Evolutionary conservation across 192 early-diverging fungal genomes (phyloP), one percentile per base, ranked within the genome.

Genomic region (Umbelopsis ramanniana): DNA sequence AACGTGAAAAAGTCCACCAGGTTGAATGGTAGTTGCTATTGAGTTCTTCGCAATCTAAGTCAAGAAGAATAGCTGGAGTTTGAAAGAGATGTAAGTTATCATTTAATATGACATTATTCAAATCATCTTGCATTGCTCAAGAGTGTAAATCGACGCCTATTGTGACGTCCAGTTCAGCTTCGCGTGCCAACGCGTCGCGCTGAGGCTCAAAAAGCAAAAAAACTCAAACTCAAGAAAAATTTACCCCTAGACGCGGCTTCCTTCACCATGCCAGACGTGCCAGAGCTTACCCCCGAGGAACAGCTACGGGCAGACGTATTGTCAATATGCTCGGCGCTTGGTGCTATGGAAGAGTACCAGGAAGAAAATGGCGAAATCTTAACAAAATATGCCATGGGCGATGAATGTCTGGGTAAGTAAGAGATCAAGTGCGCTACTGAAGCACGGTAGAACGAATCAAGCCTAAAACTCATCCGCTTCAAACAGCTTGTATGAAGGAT

Each of bases 321-420:
- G n/a, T 90, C 90, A 26, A 89, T 91, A 11, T 94, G 93, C 73
- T 80, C 88, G n/a, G 93, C 95, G 0, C 80, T 95, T 10, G 95
- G 95, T 57, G 92, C 92, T 48, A 84, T 88, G 47, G 89, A 93
- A 77, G 86, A 90, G 22, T 67, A 67, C 3, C 74, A 80, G 2
- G 52, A 72, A 6, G 60, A 80, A 9, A 80, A 77, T 66, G 77
- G 80, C 7, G 83, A 80, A 37, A 46, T 71, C 33, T 22, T 72
- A 15, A 76, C 83, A 74, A 77, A 77, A 52, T 97, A 96, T 78
- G 76, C 90, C 43, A 85, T 92, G 72, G 94, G 93, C 52, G 90
- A 93, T 71, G 96, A 97, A 80, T 93, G 88, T 37, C 75, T 93
- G 37, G 89, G 92, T 94, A 84, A 14, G 55, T n/a, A 46, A 0